These are phyloP conservation scores for Hortiboletus rubellus DNA, from an alignment of 1,284 basidiomycete genomes.

Conservation along the genomic window DNA sequence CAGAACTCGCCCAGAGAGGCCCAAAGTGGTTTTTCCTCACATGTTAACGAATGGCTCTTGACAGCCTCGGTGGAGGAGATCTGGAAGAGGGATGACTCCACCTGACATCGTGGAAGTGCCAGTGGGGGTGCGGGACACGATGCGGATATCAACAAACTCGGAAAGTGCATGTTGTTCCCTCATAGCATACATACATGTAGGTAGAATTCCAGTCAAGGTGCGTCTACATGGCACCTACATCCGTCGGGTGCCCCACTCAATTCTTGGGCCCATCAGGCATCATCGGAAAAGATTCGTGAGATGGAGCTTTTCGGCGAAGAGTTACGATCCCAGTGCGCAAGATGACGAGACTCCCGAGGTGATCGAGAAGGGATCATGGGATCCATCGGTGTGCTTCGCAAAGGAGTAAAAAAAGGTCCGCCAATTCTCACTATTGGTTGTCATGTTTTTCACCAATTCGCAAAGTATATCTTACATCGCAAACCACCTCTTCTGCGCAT, in stretches of 20 bases:
- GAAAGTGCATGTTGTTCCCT: slow-evolving; percentile 93
- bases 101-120: too few species aligned
- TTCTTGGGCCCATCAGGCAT: slow-evolving; percentile 54
- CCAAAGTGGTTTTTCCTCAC: slow-evolving; percentile 97
- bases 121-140: too few species aligned
- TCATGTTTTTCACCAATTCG: slow-evolving; percentile 97
- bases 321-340: slow-evolving; percentile 57
- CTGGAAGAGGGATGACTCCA: too few species aligned
- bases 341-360: slow-evolving; percentile 50
- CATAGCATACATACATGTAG: slow-evolving; percentile 96
- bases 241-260: neutral
- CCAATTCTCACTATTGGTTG: slow-evolving; percentile 92
- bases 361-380: slow-evolving; percentile 77
- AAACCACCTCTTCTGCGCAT: slow-evolving; percentile 6
- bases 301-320: slow-evolving; percentile 95
- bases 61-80: slow-evolving; percentile 43
- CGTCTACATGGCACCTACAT: slow-evolving; percentile 29
- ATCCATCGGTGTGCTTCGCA: slow-evolving; percentile 83
- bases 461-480: slow-evolving; percentile 49
- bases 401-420: slow-evolving; percentile 92
- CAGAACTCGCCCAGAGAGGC: slow-evolving; percentile 64
- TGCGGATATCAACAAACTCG: slow-evolving; percentile 88
- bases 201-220: slow-evolving; percentile 99
- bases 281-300: slow-evolving; percentile 97
- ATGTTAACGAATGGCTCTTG: slow-evolving; percentile 99